Base-by-base conservation (phyloP, 495 filamentous ascomycete species). In the Penicillium maclennaniae region DNA sequence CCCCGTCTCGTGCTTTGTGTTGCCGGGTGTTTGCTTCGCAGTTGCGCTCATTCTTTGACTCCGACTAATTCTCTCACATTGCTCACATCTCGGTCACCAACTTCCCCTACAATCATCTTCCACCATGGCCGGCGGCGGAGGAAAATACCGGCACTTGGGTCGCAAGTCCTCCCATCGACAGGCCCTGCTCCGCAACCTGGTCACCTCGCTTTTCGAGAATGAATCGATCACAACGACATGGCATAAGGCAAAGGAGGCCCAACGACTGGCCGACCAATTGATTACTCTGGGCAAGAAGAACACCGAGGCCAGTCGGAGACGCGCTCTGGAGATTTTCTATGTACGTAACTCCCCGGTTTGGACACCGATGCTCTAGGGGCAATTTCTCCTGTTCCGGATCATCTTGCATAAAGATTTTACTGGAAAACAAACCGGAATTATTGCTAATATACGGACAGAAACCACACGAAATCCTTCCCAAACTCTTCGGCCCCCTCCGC, bases 231-330 rank as follows among this genome's bases (percentile, higher is more conserved):
- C 83, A 43, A 98, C 93, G 23, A 96, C 93, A 73, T 97, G 87
- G 84, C 83, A 83, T 68, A 97, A 97, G 75, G 93, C 93, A 27
- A 98, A 97, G 71, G 93, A 98, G 75, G 88, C 93, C 41, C 93
- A 97, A 70, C 81, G 87, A 1, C 69, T 97, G 25, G 93, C 93
- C 36, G 93, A 98, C 64, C 91, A 92, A 76, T 79, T 96, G 53
- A 90, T 98, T 58, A 96, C 92, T 9, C 72, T 95, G 54, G 92
- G 84, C 37, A 98, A 98, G 79, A 83, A 84, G 74, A 89, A 95
- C 69, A 91, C 90, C 20, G 85, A 92, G 56, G 84, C 87, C 2
- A 82, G 83, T 45, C 76, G 81, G 62, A 70, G 79, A 60, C 79
- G 77, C 46, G 91, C 88, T 12, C 65, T 84, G 56, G 78, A 78